phyloP scores from a whole-genome alignment of 208 protist species.

The Angomonas deanei region DNA sequence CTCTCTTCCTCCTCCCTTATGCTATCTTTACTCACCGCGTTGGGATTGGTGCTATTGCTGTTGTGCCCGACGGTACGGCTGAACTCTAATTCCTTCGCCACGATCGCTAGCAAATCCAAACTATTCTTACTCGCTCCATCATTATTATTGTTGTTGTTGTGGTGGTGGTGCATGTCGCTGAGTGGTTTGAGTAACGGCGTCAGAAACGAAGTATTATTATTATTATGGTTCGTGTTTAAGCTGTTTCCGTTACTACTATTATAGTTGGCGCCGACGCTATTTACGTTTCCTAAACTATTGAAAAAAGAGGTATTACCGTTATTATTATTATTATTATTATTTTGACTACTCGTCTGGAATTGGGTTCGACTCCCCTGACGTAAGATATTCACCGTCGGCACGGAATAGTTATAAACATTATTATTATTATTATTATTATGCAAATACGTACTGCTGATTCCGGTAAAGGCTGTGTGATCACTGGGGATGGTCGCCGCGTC shows the following conservation, averaged over 20 bases:
- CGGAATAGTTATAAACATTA: background rate
- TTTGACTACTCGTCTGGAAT: too few species aligned
- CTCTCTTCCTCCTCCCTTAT: too few species aligned
- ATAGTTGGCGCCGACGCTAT: too few species aligned
- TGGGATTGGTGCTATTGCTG: constrained; percentile 8
- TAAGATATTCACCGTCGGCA: too few species aligned
- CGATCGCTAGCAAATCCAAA: background rate
- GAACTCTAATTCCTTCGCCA: background rate
- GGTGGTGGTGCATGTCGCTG: background rate
- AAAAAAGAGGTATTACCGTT: too few species aligned
- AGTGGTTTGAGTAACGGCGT: background rate
- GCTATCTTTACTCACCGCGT: too few species aligned
- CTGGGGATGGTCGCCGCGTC: background rate
- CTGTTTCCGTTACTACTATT: background rate
- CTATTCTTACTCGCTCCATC: background rate
- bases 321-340: constrained; percentile 6
- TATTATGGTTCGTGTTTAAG: background rate
- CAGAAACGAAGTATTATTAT: background rate
- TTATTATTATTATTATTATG: background rate
- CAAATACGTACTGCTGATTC: background rate
- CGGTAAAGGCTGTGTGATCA: background rate
- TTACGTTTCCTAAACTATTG: too few species aligned
- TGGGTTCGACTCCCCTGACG: too few species aligned
- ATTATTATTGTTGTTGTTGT: constrained; percentile 2
- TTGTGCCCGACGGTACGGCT: constrained; percentile 11